Conservation (phyloP, 805 yeast genomes). For the Ogataea nakhonphanomensis region DNA sequence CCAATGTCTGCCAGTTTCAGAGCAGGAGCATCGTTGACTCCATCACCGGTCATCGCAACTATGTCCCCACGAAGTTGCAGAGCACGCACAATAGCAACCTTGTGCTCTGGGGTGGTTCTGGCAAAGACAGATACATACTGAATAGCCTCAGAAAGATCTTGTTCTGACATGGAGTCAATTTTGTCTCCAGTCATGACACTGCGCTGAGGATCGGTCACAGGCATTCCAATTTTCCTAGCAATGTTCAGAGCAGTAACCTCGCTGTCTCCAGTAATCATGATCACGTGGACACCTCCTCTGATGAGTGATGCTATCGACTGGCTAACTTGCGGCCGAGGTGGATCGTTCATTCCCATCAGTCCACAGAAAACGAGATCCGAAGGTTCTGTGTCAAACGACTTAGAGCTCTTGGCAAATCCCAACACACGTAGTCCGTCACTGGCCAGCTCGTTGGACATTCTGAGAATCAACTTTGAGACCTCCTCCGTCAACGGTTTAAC, state of each 20-base stretch:
- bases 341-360: slow-evolving; percentile 93
- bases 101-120: slow-evolving; percentile 93
- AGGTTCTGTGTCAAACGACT: slow-evolving; percentile 42
- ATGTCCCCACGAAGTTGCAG: slow-evolving; percentile 87
- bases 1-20: slow-evolving; percentile 94
- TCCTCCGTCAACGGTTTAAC: slow-evolving; percentile 54
- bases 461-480: slow-evolving; percentile 43
- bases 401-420: slow-evolving; percentile 63
- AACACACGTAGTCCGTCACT: slow-evolving; percentile 81
- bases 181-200: slow-evolving; percentile 84
- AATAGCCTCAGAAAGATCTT: slow-evolving; percentile 70
- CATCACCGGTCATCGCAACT: slow-evolving; percentile 99
- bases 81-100: slow-evolving; percentile 84
- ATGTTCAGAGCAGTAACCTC: slow-evolving; percentile 83
- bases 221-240: slow-evolving; percentile 89
- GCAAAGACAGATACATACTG: slow-evolving; percentile 87
- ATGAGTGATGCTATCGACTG: slow-evolving; percentile 70
- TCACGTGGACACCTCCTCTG: slow-evolving; percentile 94
- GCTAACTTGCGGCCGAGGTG: slow-evolving; percentile 88
- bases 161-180: slow-evolving; percentile 69
- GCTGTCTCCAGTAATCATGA: slow-evolving; percentile 96
- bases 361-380: slow-evolving; percentile 75
- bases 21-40: slow-evolving; percentile 99
- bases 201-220: slow-evolving; percentile 55
- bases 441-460: slow-evolving; percentile 65